phyloP scores from a whole-genome alignment of 2,329 filamentous ascomycete genomes.

The Epichloe elymi region DNA sequence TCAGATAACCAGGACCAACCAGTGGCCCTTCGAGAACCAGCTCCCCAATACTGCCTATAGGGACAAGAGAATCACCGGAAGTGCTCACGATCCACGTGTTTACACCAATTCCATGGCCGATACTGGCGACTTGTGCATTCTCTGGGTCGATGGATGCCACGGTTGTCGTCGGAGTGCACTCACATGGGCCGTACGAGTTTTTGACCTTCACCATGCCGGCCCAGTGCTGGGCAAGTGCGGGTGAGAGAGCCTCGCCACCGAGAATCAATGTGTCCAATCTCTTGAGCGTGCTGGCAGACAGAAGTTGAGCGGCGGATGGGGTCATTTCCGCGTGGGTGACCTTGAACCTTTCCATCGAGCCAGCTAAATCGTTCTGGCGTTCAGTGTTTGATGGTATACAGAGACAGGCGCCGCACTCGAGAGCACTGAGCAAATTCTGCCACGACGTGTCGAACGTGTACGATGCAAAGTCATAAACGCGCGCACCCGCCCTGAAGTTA shows the following conservation, averaged over 20 bases:
- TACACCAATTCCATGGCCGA: not conserved
- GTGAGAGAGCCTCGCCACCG: not conserved
- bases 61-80: slow-evolving; percentile 7
- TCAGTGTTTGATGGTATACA: slow-evolving; percentile 2
- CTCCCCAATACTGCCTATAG: slow-evolving; percentile 13
- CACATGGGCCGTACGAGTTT: slow-evolving; percentile 4
- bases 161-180: slow-evolving; percentile 1
- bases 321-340: slow-evolving; percentile 1
- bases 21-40: slow-evolving; percentile 15
- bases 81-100: slow-evolving; percentile 13
- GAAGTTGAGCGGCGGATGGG: slow-evolving; percentile 1
- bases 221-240: not conserved
- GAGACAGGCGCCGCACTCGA: slow-evolving; percentile 5
- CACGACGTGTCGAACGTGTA: slow-evolving; percentile 6
- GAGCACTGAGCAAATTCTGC: slow-evolving; percentile 2
- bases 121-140: not conserved
- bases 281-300: not conserved
- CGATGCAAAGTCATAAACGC: slow-evolving; percentile 7
- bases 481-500: not conserved
- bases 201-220: not conserved
- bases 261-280: not conserved
- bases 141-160: not conserved
- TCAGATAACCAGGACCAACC: slow-evolving; percentile 13
- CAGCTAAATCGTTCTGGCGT: slow-evolving; percentile 1
- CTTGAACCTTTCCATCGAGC: not conserved